Conservation (phyloP, 1,284 basidiomycete species). For the Ustanciosporium gigantosporum region DNA sequence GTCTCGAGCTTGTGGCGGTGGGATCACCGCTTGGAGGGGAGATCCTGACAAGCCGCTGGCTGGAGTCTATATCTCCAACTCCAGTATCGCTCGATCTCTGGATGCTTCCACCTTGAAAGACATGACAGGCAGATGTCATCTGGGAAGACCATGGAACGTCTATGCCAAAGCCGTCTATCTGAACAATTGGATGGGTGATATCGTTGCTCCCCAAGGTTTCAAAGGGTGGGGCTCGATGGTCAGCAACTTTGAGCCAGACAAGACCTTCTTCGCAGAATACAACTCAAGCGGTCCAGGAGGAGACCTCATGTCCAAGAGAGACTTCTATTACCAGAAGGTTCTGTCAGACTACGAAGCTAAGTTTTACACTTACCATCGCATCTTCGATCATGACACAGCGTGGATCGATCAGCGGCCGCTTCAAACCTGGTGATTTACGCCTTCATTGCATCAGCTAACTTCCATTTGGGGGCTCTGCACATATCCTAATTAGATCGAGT, state of each 20-base stretch:
- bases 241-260: conserved; percentile 6
- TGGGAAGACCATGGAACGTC: conserved; percentile 21
- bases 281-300: conserved; percentile 10
- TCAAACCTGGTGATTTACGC: not conserved
- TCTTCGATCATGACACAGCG: conserved; percentile 8
- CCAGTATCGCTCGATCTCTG: conserved; percentile 5
- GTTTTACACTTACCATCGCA: conserved; percentile 5
- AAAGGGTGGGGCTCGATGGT: conserved; percentile 6
- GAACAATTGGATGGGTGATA: conserved; percentile 16
- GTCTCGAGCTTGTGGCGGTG: conserved; percentile 16
- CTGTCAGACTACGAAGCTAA: conserved; percentile 11
- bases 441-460: no score
- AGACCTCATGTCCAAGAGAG: not conserved
- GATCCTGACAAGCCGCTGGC: conserved; percentile 5
- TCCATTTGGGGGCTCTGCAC: no score
- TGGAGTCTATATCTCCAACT: conserved; percentile 27
- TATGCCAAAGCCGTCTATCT: conserved; percentile 12
- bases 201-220: conserved; percentile 13
- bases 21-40: conserved; percentile 33
- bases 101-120: conserved; percentile 5
- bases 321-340: conserved; percentile 1
- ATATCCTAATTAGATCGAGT: no score
- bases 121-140: conserved; percentile 7
- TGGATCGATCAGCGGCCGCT: conserved; percentile 17
- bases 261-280: conserved; percentile 21